A percentile compares a stretch with the other conserved stretches of the same genome.
Conservation (phyloP, 257 asterid genomes). For the Solanum dulcamara region DNA sequence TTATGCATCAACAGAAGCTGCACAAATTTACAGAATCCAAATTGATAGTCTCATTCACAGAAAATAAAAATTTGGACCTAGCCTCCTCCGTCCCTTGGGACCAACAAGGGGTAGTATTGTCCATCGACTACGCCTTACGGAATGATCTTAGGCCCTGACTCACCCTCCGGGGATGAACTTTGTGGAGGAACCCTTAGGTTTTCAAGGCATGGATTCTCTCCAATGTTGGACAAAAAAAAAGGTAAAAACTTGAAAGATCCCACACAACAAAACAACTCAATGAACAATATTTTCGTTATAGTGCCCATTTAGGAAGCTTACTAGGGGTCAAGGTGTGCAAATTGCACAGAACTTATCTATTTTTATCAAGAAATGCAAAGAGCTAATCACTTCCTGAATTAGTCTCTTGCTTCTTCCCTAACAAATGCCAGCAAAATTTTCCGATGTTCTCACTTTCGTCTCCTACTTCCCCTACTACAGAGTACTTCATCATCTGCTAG, state of each 20-base stretch:
- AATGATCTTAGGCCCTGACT: too few relatives aligned
- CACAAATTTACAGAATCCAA: neutral
- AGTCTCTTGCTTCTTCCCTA: neutral
- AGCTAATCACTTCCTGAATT: neutral
- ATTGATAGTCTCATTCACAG: neutral
- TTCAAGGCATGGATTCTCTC: too few relatives aligned
- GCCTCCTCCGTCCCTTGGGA: neutral
- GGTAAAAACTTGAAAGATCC: neutral
- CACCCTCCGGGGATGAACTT: neutral
- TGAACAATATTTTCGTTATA: neutral
- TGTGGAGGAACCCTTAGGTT: too few relatives aligned
- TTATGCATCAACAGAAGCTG: neutral
- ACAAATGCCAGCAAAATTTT: neutral
- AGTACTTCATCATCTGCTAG: neutral
- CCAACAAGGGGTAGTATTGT: neutral
- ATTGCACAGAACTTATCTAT: neutral
- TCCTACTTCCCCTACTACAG: neutral
- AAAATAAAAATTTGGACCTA: neutral
- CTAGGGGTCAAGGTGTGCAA: neutral
- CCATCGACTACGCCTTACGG: neutral
- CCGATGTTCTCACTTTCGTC: neutral
- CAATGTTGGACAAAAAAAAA: neutral
- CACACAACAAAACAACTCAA: neutral
- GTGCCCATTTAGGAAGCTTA: neutral
- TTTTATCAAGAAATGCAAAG: neutral